Evolutionary conservation across 2,329 filamentous ascomycete genomes (phyloP), one percentile per base, ranked within the genome.

Genomic region (Xylaria multiplex): DNA sequence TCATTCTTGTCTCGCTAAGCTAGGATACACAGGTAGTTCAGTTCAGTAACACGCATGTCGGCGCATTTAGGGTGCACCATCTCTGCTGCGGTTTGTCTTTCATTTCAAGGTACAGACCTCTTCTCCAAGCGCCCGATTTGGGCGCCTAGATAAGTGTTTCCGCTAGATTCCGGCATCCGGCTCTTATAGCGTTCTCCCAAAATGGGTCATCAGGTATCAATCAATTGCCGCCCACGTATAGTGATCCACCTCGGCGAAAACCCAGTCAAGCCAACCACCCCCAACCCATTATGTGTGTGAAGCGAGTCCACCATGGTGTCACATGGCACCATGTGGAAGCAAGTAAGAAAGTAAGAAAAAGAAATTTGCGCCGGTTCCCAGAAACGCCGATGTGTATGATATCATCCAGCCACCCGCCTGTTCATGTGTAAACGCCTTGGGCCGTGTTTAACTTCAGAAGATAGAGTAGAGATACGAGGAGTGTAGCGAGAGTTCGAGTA

Each of bases 161-260:
- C 48, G 57, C 40, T 57, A 55, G 32, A 53, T 27, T 62, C 60
- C 61, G 45, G 24, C 43, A 43, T 27, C 53, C 48, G 54, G 37
- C 59, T 61, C 42, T 60, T 57, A 22, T 50, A 60, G 40, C 42
- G 32, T 49, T 62, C 40, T 68, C 55, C 59, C 52, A 62, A 61
- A 46, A 59, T 50, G 59, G 65, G 52, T 65, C 67, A 61, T 69
- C 65, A 69, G 62, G 67, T 69, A 65, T 68, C 59, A 69, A 69
- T 62, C 37, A 63, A 62, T 63, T 67, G 59, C 61, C 67, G 62
- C 65, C 62, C 62, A 64, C 63, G 35, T 58, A 52, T 66, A 46
- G 35, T 61, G 65, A 64, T 69, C 67, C 67, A 62, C 59, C 40
- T 53, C 13, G 22, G 24, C 5, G 64, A 66, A 57, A 14, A 35